Conservation (phyloP, 495 filamentous ascomycete species). For the Neurospora pannonica region DNA sequence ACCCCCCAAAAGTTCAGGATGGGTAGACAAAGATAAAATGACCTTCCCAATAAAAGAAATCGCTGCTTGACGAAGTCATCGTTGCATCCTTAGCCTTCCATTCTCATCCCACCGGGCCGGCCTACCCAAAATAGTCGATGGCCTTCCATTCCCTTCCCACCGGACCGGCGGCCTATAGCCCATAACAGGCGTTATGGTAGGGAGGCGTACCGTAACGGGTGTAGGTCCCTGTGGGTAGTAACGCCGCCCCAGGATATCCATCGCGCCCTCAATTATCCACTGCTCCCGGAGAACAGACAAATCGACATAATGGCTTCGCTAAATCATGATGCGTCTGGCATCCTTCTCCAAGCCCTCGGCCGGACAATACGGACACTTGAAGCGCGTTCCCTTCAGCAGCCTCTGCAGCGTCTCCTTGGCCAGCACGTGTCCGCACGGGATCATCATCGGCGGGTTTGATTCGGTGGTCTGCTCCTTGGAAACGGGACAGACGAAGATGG, state of each 20-base stretch:
- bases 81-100: not conserved
- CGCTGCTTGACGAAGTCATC: not conserved
- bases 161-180: no score
- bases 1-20: not conserved
- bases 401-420: slow-evolving; percentile 70
- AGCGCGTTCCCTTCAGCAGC: slow-evolving; percentile 64
- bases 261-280: not conserved
- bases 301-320: slow-evolving; percentile 8
- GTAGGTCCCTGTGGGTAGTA: not conserved
- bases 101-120: not conserved
- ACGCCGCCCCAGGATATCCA: not conserved
- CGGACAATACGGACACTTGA: slow-evolving; percentile 97
- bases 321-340: slow-evolving; percentile 59
- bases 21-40: not conserved
- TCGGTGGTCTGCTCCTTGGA: slow-evolving; percentile 94
- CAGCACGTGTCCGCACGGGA: slow-evolving; percentile 94
- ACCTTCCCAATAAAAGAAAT: not conserved
- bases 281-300: not conserved
- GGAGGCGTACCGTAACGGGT: no score
- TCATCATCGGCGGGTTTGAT: slow-evolving; percentile 90
- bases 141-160: no score
- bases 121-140: no score
- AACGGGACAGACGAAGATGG: slow-evolving; percentile 96
- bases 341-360: slow-evolving; percentile 68
- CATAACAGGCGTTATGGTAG: no score